Base-by-base conservation (phyloP, 805 yeast genomes). In the Ogataea pignaliae region DNA sequence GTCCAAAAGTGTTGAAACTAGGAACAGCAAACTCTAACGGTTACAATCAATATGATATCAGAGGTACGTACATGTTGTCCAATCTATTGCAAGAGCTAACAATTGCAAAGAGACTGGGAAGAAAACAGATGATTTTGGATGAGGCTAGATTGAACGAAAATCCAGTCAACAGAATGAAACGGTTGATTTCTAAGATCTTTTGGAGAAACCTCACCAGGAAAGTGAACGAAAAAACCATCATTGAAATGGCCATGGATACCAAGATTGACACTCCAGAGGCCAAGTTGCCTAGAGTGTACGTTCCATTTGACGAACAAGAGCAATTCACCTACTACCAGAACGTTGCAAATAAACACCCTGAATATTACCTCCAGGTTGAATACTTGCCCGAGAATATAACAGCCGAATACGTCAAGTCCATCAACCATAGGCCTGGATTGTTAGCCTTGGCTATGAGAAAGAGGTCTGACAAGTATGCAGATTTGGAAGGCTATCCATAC, bases 21-120 rank as follows among this genome's bases (percentile, higher is more conserved):
- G 93, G 93, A 9, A 88, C 97, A 2, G 88, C 83, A 32, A 85
- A 86, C 59, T 88, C 96, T 3, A 79, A 81, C 55, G 97, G 97
- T 1, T 87, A 66, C 66, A 81, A 78, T 33, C 82, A 78, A 53
- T 76, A 76, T 43, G 86, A 83, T 47, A 74, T 89, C 44, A 69
- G 95, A 46, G 97, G 97, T 3, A 89, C 96, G 0, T 89, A 89
- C 59, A 85, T 85, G 90, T 67, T 89, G 39, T 83, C 93, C 0
- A 90, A 90, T 63, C 65, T 90, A 34, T 71, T 89, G 44, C 97
- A 89, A 66, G 97, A 89, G 64, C 71, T 89, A 51, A 88, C 96
- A 0, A 80, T 88, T 48, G 97, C 97, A 12, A 79, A 85, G 59
- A 70, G 85, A 44, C 77, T 81, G 61, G 96, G 96, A 9, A 73